A percentile compares a stretch with the other conserved stretches of the same genome.
Conservation (phyloP, 2,329 filamentous ascomycete genomes). For the Domatiomyces catenatus region DNA sequence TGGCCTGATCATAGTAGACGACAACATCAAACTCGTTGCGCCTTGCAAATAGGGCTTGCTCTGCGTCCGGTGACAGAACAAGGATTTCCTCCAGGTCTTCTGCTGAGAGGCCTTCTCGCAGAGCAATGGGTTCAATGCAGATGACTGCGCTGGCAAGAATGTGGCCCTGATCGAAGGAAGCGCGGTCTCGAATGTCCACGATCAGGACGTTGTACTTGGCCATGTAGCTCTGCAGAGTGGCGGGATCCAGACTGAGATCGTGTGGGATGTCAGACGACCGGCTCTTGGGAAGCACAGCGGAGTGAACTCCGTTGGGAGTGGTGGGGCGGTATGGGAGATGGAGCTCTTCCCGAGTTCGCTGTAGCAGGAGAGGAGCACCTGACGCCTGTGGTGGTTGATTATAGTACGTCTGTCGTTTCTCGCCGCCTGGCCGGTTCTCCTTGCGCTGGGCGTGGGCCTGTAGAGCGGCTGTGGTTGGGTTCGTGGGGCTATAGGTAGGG, state of each 20-base stretch:
- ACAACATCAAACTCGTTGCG: conserved; percentile 67
- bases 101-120: conserved; percentile 52
- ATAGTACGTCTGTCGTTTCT: conserved; percentile 18
- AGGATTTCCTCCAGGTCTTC: conserved; percentile 42
- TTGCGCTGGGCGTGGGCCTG: conserved; percentile 27
- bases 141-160: conserved; percentile 72
- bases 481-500: conserved; percentile 34
- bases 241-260: conserved; percentile 49
- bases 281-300: conserved; percentile 26
- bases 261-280: conserved; percentile 35
- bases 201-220: conserved; percentile 52
- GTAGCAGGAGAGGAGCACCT: conserved; percentile 22
- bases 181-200: conserved; percentile 69
- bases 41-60: conserved; percentile 59
- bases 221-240: conserved; percentile 58
- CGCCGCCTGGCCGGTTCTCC: conserved; percentile 22
- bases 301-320: conserved; percentile 28
- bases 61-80: conserved; percentile 36
- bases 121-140: conserved; percentile 71
- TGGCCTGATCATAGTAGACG: conserved; percentile 72
- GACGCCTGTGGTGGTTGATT: conserved; percentile 24
- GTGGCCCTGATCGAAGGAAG: conserved; percentile 75
- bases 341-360: conserved; percentile 24
- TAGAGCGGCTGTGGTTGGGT: conserved; percentile 25
- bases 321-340: conserved; percentile 26